A percentile compares a stretch with the other conserved stretches of the same genome.
Evolutionary conservation across 805 yeast genomes (phyloP).

Genomic region (Clavispora fructus): DNA sequence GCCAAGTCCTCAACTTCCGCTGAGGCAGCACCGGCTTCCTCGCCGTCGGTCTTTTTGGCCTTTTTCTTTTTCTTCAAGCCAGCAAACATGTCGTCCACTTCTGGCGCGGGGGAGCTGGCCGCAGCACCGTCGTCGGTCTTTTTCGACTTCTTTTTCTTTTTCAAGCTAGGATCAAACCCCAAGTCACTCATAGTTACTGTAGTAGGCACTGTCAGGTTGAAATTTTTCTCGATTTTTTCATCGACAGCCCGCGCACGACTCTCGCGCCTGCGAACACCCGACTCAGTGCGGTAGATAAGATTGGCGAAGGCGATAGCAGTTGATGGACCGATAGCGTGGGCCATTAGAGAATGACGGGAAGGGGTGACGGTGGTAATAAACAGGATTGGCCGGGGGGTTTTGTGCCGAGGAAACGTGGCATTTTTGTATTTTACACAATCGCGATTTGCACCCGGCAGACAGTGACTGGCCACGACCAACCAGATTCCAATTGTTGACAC

Average conservation of each 20-base stretch:
- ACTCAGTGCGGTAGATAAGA: too few species aligned
- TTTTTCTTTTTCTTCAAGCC: constrained; percentile 65
- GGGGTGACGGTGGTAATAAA: too few species aligned
- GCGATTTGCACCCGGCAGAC: too few species aligned
- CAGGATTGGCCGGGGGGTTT: too few species aligned
- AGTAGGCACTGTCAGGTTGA: constrained; percentile 1
- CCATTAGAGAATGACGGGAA: too few species aligned
- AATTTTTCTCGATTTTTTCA: neutral
- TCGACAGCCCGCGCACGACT: constrained; percentile 6
- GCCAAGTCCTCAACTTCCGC: constrained; percentile 30
- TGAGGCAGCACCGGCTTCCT: constrained; percentile 13
- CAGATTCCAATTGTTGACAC: too few species aligned
- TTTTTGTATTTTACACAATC: too few species aligned
- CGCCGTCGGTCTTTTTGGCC: constrained; percentile 10
- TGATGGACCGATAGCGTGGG: too few species aligned
- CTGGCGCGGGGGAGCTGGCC: constrained; percentile 30
- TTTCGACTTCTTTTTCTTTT: constrained; percentile 80
- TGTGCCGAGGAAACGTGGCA: too few species aligned
- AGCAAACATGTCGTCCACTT: constrained; percentile 54
- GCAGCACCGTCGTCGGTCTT: constrained; percentile 37
- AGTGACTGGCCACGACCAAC: too few species aligned
- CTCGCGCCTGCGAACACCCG: neutral
- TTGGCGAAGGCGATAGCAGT: neutral
- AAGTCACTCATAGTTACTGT: constrained; percentile 37
- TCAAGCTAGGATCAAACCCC: constrained; percentile 71